A percentile compares a stretch with the other conserved stretches of the same genome.
Evolutionary conservation across 73 alveolate genomes (phyloP).

Genomic region (Stentor coeruleus): DNA sequence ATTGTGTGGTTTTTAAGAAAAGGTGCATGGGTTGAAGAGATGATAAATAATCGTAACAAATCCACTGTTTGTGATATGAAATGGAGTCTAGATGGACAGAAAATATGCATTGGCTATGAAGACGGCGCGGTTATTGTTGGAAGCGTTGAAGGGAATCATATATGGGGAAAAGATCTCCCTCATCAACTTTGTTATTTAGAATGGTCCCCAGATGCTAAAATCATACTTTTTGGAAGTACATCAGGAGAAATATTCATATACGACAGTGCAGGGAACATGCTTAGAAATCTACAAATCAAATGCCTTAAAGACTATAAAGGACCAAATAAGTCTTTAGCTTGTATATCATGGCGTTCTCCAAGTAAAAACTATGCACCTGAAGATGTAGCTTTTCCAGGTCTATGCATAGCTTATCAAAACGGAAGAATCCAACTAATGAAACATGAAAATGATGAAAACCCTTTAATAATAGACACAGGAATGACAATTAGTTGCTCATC

Average conservation of each 20-base stretch:
- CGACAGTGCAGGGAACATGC: constrained; percentile 77
- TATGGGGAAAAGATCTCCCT: constrained; percentile 94
- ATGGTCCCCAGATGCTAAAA: constrained; percentile 99
- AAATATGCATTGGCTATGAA: constrained; percentile 93
- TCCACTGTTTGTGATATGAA: constrained; percentile 97
- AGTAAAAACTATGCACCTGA: neutral
- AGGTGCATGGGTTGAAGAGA: constrained; percentile 89
- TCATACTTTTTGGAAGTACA: constrained; percentile 94
- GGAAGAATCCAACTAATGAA: constrained; percentile 95
- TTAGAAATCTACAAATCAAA: constrained; percentile 54
- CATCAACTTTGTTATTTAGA: constrained; percentile 83
- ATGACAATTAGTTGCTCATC: constrained; percentile 54
- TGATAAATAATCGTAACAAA: constrained; percentile 99
- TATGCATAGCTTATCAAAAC: constrained; percentile 75
- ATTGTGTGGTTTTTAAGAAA: constrained; percentile 71
- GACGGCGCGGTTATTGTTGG: constrained; percentile 99
- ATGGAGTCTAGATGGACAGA: constrained; percentile 97
- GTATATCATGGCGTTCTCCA: constrained; percentile 65
- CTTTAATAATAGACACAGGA: constrained; percentile 77
- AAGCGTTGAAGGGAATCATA: constrained; percentile 99
- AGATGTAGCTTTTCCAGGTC: constrained; percentile 31
- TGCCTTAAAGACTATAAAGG: constrained; percentile 61
- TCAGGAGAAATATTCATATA: constrained; percentile 89
- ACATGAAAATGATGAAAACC: constrained; percentile 79
- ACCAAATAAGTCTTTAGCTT: constrained; percentile 62